A percentile compares a stretch with the other conserved stretches of the same genome.
phyloP scores from a whole-genome alignment of 1,284 basidiomycete genomes.

The Peniophora sp. region DNA sequence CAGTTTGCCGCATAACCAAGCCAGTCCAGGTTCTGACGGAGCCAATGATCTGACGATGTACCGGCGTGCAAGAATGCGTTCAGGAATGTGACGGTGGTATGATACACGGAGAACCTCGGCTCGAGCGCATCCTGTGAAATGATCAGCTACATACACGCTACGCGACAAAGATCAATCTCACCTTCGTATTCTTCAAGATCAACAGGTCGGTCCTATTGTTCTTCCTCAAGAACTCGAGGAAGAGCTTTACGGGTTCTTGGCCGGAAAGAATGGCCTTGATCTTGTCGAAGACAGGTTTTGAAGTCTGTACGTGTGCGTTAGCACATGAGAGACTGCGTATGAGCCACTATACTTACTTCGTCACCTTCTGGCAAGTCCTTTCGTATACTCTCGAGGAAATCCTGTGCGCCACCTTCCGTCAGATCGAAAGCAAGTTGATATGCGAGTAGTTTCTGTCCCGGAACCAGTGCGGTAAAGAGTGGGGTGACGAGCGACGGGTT shows the following conservation, averaged over 20 bases:
- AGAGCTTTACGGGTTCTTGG: conserved; percentile 84
- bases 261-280: conserved; percentile 80
- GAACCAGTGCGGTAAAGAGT: conserved; percentile 64
- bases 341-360: conserved; percentile 32
- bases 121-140: conserved; percentile 75
- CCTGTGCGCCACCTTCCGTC: conserved; percentile 87
- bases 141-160: neutral
- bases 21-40: conserved; percentile 94
- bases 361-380: conserved; percentile 58
- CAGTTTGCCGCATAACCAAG: conserved; percentile 89
- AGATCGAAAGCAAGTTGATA: conserved; percentile 94
- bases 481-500: conserved; percentile 67
- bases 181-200: conserved; percentile 89
- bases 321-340: too few relatives aligned
- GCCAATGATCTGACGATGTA: conserved; percentile 87
- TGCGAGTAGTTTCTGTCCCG: conserved; percentile 67
- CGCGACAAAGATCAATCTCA: conserved; percentile 18
- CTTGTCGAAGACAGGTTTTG: conserved; percentile 58
- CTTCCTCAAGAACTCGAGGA: conserved; percentile 88
- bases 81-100: conserved; percentile 89
- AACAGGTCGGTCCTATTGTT: conserved; percentile 90
- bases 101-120: conserved; percentile 90
- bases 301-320: conserved; percentile 33
- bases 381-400: conserved; percentile 75
- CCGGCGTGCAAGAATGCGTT: conserved; percentile 96